A percentile compares a stretch with the other conserved stretches of the same genome.
Conservation (phyloP, 1,139 yeast genomes). For the Kazachstania sp. region DNA sequence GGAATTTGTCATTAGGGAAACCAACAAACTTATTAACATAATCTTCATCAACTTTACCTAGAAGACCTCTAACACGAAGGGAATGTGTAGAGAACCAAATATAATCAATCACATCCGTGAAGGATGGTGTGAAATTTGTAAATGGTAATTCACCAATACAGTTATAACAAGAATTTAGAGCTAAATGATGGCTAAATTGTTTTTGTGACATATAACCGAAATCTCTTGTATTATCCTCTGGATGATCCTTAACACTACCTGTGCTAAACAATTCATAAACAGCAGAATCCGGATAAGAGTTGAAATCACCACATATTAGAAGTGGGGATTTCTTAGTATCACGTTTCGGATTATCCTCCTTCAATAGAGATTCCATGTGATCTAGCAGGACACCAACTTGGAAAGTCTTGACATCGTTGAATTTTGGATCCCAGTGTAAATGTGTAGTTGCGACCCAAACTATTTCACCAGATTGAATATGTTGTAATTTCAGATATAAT, state of each 20-base stretch:
- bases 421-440: slow-evolving; percentile 97
- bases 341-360: slow-evolving; percentile 30
- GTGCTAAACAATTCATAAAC: slow-evolving; percentile 83
- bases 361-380: slow-evolving; percentile 59
- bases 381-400: slow-evolving; percentile 90
- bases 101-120: slow-evolving; percentile 89
- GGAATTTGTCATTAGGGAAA: slow-evolving; percentile 87
- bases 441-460: slow-evolving; percentile 82
- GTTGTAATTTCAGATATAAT: slow-evolving; percentile 68
- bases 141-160: slow-evolving; percentile 84
- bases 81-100: slow-evolving; percentile 85
- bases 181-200: slow-evolving; percentile 75
- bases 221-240: slow-evolving; percentile 75
- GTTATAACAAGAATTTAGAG: slow-evolving; percentile 78
- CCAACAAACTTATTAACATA: slow-evolving; percentile 77
- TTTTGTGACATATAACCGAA: slow-evolving; percentile 88
- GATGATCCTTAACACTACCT: slow-evolving; percentile 66
- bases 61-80: slow-evolving; percentile 72
- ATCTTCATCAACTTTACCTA: slow-evolving; percentile 75
- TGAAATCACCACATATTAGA: slow-evolving; percentile 67
- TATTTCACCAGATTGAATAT: slow-evolving; percentile 59
- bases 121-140: slow-evolving; percentile 88
- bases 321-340: slow-evolving; percentile 64
- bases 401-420: slow-evolving; percentile 90
- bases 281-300: slow-evolving; percentile 79